Evolutionary conservation across 2,329 filamentous ascomycete species (phyloP).

Genomic region (Colletotrichum cordylinicola): DNA sequence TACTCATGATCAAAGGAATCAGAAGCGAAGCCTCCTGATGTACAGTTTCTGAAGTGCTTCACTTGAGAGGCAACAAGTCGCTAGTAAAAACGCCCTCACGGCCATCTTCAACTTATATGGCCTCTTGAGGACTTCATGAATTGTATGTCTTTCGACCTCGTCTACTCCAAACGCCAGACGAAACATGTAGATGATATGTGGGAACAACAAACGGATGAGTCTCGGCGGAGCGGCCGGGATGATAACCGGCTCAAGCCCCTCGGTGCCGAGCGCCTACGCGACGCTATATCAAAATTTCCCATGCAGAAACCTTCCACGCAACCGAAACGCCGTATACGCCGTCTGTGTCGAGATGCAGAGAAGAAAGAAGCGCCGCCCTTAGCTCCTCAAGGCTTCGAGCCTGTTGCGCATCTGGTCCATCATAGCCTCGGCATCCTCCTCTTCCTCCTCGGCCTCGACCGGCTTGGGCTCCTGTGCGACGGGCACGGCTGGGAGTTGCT

Average conservation of each 20-base stretch:
- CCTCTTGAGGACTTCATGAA: not conserved
- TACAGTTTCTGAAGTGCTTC: no score
- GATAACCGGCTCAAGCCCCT: not conserved
- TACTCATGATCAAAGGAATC: no score
- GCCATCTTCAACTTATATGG: not conserved
- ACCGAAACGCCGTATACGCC: conserved; percentile 14
- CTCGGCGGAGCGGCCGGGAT: not conserved
- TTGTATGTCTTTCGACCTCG: conserved; percentile 1
- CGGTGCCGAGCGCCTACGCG: not conserved
- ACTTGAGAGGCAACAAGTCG: no score
- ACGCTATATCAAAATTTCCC: not conserved
- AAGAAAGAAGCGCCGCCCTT: conserved; percentile 17
- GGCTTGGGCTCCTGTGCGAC: conserved; percentile 57
- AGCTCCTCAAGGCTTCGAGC: conserved; percentile 90
- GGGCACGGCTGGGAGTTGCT: conserved; percentile 64
- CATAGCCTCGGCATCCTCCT: conserved; percentile 87
- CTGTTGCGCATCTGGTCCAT: conserved; percentile 94
- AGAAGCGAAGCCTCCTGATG: no score
- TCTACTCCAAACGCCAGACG: conserved; percentile 18
- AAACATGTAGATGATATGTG: not conserved
- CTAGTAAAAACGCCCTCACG: not conserved
- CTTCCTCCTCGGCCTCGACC: conserved; percentile 62
- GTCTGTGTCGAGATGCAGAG: conserved; percentile 15
- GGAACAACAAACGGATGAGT: not conserved
- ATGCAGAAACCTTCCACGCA: not conserved